Base-by-base conservation (phyloP, 768 basidiomycete species). In the Termitomyces sp. region DNA sequence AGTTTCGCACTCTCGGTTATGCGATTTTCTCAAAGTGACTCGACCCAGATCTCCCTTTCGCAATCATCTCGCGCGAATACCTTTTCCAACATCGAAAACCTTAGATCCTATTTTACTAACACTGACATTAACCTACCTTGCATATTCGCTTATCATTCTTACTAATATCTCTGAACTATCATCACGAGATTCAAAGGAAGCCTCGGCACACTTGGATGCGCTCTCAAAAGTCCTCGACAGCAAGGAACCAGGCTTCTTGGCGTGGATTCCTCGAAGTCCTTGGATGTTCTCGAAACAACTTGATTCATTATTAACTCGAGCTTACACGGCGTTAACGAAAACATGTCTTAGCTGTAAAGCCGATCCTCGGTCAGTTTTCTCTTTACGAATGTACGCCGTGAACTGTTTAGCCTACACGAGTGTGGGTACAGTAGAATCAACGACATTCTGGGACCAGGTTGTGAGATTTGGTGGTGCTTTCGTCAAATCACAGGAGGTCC, bases 401-500 rank as follows among this genome's bases (percentile, higher is more conserved):
- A 79, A 61, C 54, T 85, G 68, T 65, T 66, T 75, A 57, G 70
- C 70, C 10, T 71, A 73, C 52, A 79, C 83, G 5, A 74, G 77
- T 10, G 64, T 74, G 24, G 73, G 80, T 30, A 73, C 78, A 37
- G 61, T 79, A 26, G 75, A 80, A 45, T 68, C 83, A 2, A 71
- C 71, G 45, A 77, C 76, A 0, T 86, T 90, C 65, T 90, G 89
- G 89, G 83, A 86, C 45, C 90, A 91, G 62, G 74, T 66, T 26
- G 73, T 74, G 54, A 83, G 79, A 59, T 80, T 74, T 63, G 73
- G 74, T 21, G 72, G 65, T 14, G 66, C 74, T n/a, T 79, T 77
- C 51, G 69, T 77, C 34, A 78, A 75, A 46, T 63, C 71, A 1
- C 62, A 66, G 0, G 59, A 64, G 46, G 40, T 55, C 12, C 60